Evolutionary conservation across 371 early-diverging fungal species (phyloP).

Genomic region (Mucor racemosus): DNA sequence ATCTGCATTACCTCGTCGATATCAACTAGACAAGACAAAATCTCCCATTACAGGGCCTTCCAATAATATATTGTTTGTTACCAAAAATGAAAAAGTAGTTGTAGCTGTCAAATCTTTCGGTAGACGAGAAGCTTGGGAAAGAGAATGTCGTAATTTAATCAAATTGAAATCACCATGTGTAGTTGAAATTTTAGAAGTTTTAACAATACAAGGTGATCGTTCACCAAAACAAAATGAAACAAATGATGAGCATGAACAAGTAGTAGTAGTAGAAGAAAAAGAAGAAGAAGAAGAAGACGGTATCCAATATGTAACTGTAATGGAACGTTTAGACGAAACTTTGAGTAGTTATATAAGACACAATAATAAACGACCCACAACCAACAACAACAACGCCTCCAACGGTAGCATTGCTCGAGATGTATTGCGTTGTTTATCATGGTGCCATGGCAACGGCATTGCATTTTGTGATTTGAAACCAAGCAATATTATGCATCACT

Average conservation of each 20-base stretch:
- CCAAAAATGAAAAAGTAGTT: not conserved
- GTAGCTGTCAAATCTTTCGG: constrained; percentile 50
- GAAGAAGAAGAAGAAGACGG: constrained; percentile 28
- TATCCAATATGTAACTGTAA: constrained; percentile 45
- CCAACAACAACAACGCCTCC: not conserved
- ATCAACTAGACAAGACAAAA: constrained; percentile 32
- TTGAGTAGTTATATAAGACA: constrained; percentile 25
- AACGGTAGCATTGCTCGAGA: constrained; percentile 30
- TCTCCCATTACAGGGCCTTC: constrained; percentile 46
- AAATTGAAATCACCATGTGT: constrained; percentile 43
- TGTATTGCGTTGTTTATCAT: constrained; percentile 38
- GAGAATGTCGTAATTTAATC: constrained; percentile 50
- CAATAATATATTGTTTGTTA: constrained; percentile 46
- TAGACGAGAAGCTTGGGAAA: constrained; percentile 57
- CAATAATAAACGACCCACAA: not conserved
- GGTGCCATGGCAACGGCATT: constrained; percentile 47
- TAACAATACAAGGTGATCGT: constrained; percentile 45
- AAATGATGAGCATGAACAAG: too few relatives aligned
- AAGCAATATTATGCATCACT: constrained; percentile 47
- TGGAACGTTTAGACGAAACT: constrained; percentile 49
- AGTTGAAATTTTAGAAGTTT: constrained; percentile 50
- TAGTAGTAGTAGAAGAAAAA: too few relatives aligned
- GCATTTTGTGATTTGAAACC: constrained; percentile 44
- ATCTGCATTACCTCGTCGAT: constrained; percentile 41
- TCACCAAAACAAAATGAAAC: not conserved